Evolutionary conservation across 2,329 filamentous ascomycete genomes (phyloP).

Genomic region (Geoglossum cookeanum): DNA sequence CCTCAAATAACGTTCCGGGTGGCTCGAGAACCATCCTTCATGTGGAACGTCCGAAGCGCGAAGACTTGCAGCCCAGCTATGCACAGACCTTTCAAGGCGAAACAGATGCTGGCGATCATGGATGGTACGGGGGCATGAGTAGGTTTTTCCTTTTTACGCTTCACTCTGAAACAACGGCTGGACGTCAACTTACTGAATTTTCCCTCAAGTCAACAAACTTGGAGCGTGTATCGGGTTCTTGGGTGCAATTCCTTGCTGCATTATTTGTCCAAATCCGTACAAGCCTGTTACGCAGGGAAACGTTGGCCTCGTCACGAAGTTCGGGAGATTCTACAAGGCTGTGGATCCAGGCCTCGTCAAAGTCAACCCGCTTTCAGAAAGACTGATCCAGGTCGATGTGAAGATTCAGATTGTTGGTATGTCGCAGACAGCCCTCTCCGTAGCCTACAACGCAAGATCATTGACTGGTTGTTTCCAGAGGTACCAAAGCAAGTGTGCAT

Average conservation of each 20-base stretch:
- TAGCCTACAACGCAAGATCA: neutral
- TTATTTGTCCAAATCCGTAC: constrained; percentile 88
- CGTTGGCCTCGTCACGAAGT: constrained; percentile 88
- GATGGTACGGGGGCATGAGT: constrained; percentile 86
- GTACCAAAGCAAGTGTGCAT: constrained; percentile 95
- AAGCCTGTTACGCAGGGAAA: constrained; percentile 84
- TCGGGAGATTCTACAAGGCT: constrained; percentile 83
- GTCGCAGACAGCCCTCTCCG: constrained; percentile 10
- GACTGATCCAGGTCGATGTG: constrained; percentile 80
- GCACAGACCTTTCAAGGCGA: constrained; percentile 46
- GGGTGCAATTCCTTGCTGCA: constrained; percentile 79
- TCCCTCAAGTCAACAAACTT: constrained; percentile 43
- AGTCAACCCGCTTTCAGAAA: constrained; percentile 88
- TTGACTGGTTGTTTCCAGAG: constrained; percentile 27
- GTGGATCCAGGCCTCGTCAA: constrained; percentile 95
- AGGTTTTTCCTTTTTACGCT: constrained; percentile 21
- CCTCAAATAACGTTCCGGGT: constrained; percentile 26
- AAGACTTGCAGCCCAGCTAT: constrained; percentile 73
- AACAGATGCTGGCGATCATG: constrained; percentile 46
- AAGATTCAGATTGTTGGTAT: constrained; percentile 87
- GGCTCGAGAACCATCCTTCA: constrained; percentile 25
- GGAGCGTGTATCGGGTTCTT: constrained; percentile 57
- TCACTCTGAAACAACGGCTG: neutral
- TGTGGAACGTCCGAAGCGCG: constrained; percentile 49
- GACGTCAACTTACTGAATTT: neutral